These are phyloP conservation scores for Didymellaceae sp. DNA, from an alignment of 2,329 filamentous ascomycete species.

Conservation along the genomic window DNA sequence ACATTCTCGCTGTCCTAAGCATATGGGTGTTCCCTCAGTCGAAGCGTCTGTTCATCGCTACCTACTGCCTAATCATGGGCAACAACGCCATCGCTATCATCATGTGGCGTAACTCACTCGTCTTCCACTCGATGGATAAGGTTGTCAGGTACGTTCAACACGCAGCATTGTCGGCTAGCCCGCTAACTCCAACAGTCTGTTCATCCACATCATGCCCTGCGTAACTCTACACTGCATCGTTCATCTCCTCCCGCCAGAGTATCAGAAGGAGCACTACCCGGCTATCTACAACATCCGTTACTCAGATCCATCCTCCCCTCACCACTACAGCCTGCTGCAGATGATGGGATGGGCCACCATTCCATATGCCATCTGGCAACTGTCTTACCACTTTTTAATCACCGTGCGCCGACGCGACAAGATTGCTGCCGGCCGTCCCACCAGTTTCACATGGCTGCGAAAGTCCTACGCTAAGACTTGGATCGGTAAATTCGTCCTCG, in stretches of 20 bases:
- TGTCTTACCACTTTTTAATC: slow-evolving; percentile 92
- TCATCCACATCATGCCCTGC: slow-evolving; percentile 99
- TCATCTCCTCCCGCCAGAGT: slow-evolving; percentile 73
- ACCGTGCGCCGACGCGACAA: slow-evolving; percentile 93
- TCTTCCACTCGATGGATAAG: slow-evolving; percentile 98
- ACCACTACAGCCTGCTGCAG: slow-evolving; percentile 77
- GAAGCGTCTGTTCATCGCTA: slow-evolving; percentile 88
- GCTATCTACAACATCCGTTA: slow-evolving; percentile 83
- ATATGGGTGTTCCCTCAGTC: slow-evolving; percentile 92
- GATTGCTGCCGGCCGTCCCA: slow-evolving; percentile 93
- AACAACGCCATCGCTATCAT: slow-evolving; percentile 98
- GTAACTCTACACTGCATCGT: slow-evolving; percentile 91
- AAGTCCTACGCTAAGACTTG: slow-evolving; percentile 87
- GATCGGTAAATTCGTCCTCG: slow-evolving; percentile 85
- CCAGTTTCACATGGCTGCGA: slow-evolving; percentile 96
- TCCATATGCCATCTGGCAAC: slow-evolving; percentile 92
- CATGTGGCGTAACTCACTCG: slow-evolving; percentile 98
- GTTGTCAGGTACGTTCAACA: slow-evolving; percentile 71
- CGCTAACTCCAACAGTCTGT: slow-evolving; percentile 64
- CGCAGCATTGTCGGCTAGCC: background rate
- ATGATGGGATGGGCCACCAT: slow-evolving; percentile 96
- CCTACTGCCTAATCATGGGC: slow-evolving; percentile 90
- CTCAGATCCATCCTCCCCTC: slow-evolving; percentile 70
- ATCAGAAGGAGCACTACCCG: slow-evolving; percentile 76
- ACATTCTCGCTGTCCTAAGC: slow-evolving; percentile 79